Evolutionary conservation across 177 flowering plant species (phyloP), one percentile per base, ranked within the genome.

Genomic region (Vitis hybrid): DNA sequence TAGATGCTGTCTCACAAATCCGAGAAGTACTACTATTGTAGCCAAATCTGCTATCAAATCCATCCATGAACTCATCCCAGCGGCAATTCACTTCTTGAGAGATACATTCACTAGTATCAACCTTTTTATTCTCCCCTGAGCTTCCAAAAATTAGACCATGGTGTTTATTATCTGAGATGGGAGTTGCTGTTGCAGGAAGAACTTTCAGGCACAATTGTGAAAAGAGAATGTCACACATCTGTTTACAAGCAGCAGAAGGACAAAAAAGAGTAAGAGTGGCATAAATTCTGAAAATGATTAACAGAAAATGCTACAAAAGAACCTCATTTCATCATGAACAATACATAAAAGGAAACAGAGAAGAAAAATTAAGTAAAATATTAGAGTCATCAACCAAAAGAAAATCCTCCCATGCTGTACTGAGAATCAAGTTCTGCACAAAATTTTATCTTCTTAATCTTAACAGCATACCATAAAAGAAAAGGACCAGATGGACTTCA

Each of bases 191-290:
- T 58, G 81, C 77, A 61, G 83, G 83, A 48, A 74, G 80, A 69
- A 85, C 89, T 88, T 88, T 90, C 80, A 93, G 78, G 81, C 94
- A 92, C 71, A 96, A 80, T 79, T 96, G 99, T 71, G 95, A 92
- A 77, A 96, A 93, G 35, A 96, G 82, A 75, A 96, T 87, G 78
- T 90, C 91, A 75, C 99, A 96, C 97, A 96, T 93, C 99, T 96
- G 95, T 59, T 74, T 24, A 70, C 52, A 75, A 72, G 68, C 56
- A 72, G n/a, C 66, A 27, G 62, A 62, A 48, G 17, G 64, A 65
- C 17, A 73, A 18, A 54, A 27, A 40, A 40, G 48, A 60, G 30
- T 52, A 40, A 57, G 65, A 15, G 1, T 62, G 55, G n/a, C 5
- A 2, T 27, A 52, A 70, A 3, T 68, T 2, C 19, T 15, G 46